These are phyloP conservation scores for Lepidium didymum DNA, from an alignment of 345 rosid species.

Conservation along the genomic window DNA sequence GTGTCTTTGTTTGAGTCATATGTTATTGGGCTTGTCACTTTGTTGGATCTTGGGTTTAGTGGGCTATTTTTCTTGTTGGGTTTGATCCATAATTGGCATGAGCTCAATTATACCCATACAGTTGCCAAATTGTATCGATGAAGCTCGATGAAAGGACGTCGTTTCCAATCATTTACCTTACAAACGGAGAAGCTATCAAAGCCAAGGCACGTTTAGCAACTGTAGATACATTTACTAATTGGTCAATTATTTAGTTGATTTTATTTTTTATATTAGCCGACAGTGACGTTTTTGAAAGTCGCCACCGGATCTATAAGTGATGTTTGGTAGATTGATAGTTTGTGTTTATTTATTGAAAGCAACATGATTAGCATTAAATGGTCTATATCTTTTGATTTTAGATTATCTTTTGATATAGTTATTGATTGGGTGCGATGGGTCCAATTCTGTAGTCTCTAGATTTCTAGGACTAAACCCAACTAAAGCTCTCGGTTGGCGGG, in stretches of 20 bases:
- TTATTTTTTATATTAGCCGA: neutral
- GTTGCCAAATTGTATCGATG: conserved; percentile 29
- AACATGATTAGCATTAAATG: neutral
- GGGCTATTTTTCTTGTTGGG: too few species aligned
- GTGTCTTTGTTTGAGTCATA: too few species aligned
- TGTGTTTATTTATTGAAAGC: neutral
- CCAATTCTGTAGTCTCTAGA: conserved; percentile 34
- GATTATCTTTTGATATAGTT: neutral
- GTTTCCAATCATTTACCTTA: conserved; percentile 25
- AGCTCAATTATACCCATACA: too few species aligned
- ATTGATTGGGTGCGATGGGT: conserved; percentile 56
- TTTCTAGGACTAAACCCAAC: conserved; percentile 32
- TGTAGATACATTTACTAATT: neutral
- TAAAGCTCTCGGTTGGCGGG: conserved; percentile 20
- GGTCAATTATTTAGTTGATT: neutral
- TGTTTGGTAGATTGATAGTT: neutral
- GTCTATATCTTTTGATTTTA: neutral
- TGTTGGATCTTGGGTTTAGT: too few species aligned
- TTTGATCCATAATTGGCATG: too few species aligned
- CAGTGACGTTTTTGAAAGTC: neutral
- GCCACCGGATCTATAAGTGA: neutral
- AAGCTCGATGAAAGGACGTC: conserved; percentile 27
- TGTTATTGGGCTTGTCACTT: too few species aligned
- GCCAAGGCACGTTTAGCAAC: conserved; percentile 30
- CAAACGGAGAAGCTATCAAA: conserved; percentile 30